Evolutionary conservation across 352 stramenopile species (phyloP).

Genomic region (Globisporangium rhizosaccharum): DNA sequence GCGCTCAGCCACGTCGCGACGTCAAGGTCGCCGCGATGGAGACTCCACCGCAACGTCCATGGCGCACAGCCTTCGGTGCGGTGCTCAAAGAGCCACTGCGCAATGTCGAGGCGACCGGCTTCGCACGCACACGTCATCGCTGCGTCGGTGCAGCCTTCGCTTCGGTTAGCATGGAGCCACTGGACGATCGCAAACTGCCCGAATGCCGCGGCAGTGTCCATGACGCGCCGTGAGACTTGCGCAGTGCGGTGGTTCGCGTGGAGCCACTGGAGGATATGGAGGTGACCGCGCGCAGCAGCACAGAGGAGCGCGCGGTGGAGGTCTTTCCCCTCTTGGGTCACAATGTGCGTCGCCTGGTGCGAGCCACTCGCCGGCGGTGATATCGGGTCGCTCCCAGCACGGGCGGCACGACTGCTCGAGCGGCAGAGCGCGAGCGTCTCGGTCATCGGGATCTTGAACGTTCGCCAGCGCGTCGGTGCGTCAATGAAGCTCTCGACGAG

Average conservation of each 20-base stretch:
- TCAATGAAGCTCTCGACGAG: conserved; percentile 13
- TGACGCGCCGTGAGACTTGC: conserved; percentile 14
- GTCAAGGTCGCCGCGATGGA: conserved; percentile 7
- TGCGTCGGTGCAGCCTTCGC: conserved; percentile 11
- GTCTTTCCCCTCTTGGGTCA: conserved; percentile 2
- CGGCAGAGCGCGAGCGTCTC: conserved; percentile 14
- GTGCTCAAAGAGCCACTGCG: conserved; percentile 17
- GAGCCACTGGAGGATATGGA: conserved; percentile 23
- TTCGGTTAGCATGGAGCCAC: conserved; percentile 21
- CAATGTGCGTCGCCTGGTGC: conserved; percentile 7
- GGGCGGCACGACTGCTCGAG: conserved; percentile 7
- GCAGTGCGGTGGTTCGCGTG: conserved; percentile 9
- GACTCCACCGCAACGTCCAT: conserved; percentile 15
- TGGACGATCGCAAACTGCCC: conserved; percentile 21
- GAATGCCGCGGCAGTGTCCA: conserved; percentile 27
- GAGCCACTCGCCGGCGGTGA: background rate
- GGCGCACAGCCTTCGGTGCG: conserved; percentile 13
- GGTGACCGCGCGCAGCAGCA: conserved; percentile 10
- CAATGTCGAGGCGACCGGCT: conserved; percentile 17
- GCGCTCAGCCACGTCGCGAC: conserved; percentile 10
- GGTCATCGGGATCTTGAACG: conserved; percentile 11
- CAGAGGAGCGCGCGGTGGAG: conserved; percentile 14
- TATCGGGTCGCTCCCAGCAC: conserved; percentile 3
- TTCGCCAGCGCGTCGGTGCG: conserved; percentile 8
- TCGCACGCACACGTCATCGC: conserved; percentile 16